Base-by-base conservation (phyloP, 2,329 filamentous ascomycete species). In the Thermothelomyces thermophilus region DNA sequence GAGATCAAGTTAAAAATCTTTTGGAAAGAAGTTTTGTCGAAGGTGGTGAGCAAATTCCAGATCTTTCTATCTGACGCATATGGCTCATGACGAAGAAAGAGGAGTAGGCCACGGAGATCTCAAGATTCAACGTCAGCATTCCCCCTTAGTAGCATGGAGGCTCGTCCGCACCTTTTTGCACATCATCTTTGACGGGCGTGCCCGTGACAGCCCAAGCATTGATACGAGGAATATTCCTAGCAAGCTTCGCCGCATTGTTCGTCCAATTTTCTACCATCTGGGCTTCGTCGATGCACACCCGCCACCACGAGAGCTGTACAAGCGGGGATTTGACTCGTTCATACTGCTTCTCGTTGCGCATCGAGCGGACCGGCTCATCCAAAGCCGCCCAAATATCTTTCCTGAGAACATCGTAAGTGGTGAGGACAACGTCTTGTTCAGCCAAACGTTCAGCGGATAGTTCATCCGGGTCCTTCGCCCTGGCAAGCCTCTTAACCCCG, bases 221-320 rank as follows among this genome's bases (percentile, higher is more conserved):
- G 56, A 87, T 69, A 24, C 93, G 79, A 39, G 91, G 90, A 53
- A 98, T 84, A 22, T 85, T 72, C 35, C 83, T 80, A 31, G 90
- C 90, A 13, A 96, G 82, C 41, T 76, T 80, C 1, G 93, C 90
- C 24, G 91, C 87, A 58, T 88, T 84, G 59, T 82, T 90, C 3
- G 94, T 83, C 30, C 90, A 89, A 57, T 81, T 91, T 64, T 97
- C 91, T 36, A 97, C 83, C 86, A 95, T 95, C 62, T 98, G 93
- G 0, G 91, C 83, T 71, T 84, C 90, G 51, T 86, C 83, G 1
- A 86, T 73, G 47, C 82, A 83, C 1, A 95, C 80, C 36, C 91
- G 78, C 89, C 90, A 96, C 90, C 89, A 97, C 1, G 76, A 81
- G 16, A 96, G 80, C 57, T 86, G 79, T 9, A 90, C 82, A 6